Evolutionary conservation across 1,139 yeast species (phyloP), one percentile per base, ranked within the genome.

Genomic region (Candida glucosophila): DNA sequence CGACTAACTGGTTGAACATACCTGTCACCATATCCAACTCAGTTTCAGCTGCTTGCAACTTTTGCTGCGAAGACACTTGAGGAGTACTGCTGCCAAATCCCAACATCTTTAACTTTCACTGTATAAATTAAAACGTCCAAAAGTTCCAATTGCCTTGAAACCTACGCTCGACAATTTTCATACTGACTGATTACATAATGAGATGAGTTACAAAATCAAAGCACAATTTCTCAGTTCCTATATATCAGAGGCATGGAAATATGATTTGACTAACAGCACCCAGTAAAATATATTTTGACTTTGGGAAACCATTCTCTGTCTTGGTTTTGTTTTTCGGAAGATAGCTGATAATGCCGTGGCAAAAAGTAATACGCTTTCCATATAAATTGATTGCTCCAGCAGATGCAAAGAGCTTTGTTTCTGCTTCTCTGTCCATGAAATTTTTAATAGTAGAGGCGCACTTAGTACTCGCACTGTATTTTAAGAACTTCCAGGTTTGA

Each of bases 21-120:
- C 92, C 95, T 16, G 96, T 86, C 42, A 88, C 95, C 78, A 88
- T 79, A 52, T 88, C 97, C 41, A 88, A 72, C 58, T 88, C 97
- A 28, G 97, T 96, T 45, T 92, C 95, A 36, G 74, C 78, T 46
- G 65, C 73, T 43, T 68, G 67, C 35, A 80, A 65, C 56, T 80
- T 80, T 52, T 78, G 86, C 42, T 77, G 81, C 24, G 85, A 70
- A 21, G 81, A 66, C 35, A 76, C 50, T 53, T 77, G 83, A 37
- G 88, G 86, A 40, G 77, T 62, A 31, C 74, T 67, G 36, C 85
- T 83, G 44, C 95, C 94, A 43, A 90, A 70, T 51, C 98, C 98
- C 50, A 88, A 74, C 71, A 64, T 64, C 19, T 20, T 26, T 15
- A 19, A 22, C 19, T 12, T 17, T 17, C 10, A 22, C 20, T 22